Evolutionary conservation across 139 green algal genomes (phyloP), one percentile per base, ranked within the genome.

Genomic region (Chlamydomonas applanata): DNA sequence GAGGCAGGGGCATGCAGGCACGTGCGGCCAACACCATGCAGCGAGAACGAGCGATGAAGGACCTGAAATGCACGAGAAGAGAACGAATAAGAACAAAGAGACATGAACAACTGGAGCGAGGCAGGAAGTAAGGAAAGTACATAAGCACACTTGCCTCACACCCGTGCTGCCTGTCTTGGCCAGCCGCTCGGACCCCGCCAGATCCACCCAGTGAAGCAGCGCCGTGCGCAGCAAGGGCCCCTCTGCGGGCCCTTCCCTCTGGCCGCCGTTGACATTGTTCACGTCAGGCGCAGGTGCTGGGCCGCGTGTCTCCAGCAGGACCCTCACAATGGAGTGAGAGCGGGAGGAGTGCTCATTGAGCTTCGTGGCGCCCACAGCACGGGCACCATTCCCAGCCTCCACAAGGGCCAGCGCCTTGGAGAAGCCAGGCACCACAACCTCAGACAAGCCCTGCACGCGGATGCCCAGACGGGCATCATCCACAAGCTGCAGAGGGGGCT

Each of bases 131-230:
- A n/a, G n/a, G n/a, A n/a, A n/a, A n/a, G n/a, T n/a, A n/a, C n/a
- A n/a, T n/a, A n/a, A n/a, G n/a, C n/a, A n/a, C 67, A 59, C 64
- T 16, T 81, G 76, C 22, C 81, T 69, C 25, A 75, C 62, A 4
- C 80, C 76, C 30, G 66, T 73, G 62, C 20, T 45, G 33, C 78
- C 70, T 1, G 75, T 85, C 76, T 81, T 79, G 34, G 46, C 52
- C 70, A 88, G 61, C 9, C 82, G 71, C 76, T 90, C 85, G 44
- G 53, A 77, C 16, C 85, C 85, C 1, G 85, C 85, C 52, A 90
- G 79, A 56, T 90, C 85, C 70, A 90, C 79, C 34, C 86, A 73
- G 56, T 85, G 83, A 0, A 90, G 53, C 46, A 73, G 40, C 4
- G 73, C 46, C 0, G 73, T 83, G 65, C 65, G 56, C n/a, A 60